Evolutionary conservation across 495 filamentous ascomycete genomes (phyloP), one percentile per base, ranked within the genome.

Genomic region (Mycothermus thermophilus): DNA sequence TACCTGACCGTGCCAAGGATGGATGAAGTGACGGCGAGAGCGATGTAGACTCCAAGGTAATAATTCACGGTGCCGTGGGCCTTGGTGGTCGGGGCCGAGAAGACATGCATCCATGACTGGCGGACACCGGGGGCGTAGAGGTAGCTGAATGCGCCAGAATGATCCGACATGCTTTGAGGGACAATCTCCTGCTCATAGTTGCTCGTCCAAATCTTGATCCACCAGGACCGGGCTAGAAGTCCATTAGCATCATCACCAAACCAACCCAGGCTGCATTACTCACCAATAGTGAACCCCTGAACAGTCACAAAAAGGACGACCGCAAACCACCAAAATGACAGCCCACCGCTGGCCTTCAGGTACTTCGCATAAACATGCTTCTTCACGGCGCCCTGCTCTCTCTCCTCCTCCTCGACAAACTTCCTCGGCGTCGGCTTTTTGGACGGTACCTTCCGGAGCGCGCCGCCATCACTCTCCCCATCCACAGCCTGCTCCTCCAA

Each of bases 391-490:
- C 83, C 83, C 20, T 62, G 60, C 41, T 83, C 78, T 40, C 74
- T 60, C 13, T 59, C 66, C 45, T 92, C 83, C 2, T 84, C 81
- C 43, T 82, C 74, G 26, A 80, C 68, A 39, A 87, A 88, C 45
- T 74, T 81, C 4, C 74, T 63, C 1, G 67, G 51, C 18, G 26
- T 39, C n/a, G 29, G 28, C 10, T 42, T 41, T 41, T 63, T 63
- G 9, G 63, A 47, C 31, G 57, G 21, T 0, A 62, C 47, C 38
- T 69, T 72, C 21, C 55, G 55, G 22, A 68, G 54, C 4, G 58
- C 32, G 23, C 57, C 44, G 8, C 50, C 57, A 16, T 51, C 42
- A 1, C 47, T 43, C 24, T 59, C 56, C 11, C 34, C 38, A 7
- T 18, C 39, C 29, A 43, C 21, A 9, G 49, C 47, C 3, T 17